Evolutionary conservation across 257 asterid species (phyloP), one percentile per base, ranked within the genome.

Genomic region (Paulownia fortunei): DNA sequence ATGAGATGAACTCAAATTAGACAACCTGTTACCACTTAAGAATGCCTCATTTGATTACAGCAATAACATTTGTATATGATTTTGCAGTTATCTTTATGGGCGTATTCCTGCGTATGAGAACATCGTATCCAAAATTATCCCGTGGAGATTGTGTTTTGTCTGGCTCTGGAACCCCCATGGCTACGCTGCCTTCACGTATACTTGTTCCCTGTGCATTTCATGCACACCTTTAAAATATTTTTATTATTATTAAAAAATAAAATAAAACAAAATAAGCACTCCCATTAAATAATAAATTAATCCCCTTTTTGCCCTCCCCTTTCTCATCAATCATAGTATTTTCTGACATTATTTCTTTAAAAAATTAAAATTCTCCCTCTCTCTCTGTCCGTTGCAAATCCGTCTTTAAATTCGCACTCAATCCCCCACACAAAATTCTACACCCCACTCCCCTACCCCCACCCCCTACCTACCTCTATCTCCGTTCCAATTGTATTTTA

Each of bases 181-280:
- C 73, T 75, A 12, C 66, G 74, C 58, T 76, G 80, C 80, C 42
- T 34, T 36, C 51, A 64, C 80, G 73, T 37, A 30, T 10, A 47
- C 18, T 13, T 30, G 6, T 32, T 34, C 10, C 8, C 26, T 6
- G 39, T 8, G 58, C 56, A 67, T 73, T 73, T 26, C 49, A 37
- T 73, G 59, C 78, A 73, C 78, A 73, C 70, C 59, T 58, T 56
- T 23, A 12, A 73, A 73, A n/a, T 5, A 11, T 70, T 34, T 62
- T 10, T 4, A 4, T 39, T 39, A 4, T 10, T 39, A 4, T 39
- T 39, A 6, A 39, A 39, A n/a, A n/a, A n/a, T n/a, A n/a, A n/a
- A n/a, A n/a, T n/a, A n/a, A n/a, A n/a, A n/a, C n/a, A n/a, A n/a
- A n/a, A n/a, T n/a, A n/a, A n/a, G n/a, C n/a, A n/a, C n/a, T n/a